Conservation (phyloP, 1,139 yeast genomes). For the Candida labiduridarum region DNA sequence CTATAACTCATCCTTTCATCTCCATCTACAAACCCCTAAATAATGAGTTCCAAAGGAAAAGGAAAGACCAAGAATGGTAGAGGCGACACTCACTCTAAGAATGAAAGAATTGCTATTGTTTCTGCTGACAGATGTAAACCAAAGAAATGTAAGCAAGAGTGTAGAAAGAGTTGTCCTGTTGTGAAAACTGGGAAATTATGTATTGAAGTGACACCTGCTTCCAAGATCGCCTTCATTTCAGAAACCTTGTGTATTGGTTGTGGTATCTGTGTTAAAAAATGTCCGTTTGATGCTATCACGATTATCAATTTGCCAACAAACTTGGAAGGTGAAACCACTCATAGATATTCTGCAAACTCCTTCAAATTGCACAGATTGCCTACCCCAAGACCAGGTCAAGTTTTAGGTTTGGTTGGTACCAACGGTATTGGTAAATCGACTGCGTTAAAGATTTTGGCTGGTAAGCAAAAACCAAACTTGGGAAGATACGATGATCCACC, state of each 20-base stretch:
- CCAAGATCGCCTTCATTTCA: conserved; percentile 94
- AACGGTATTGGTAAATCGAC: conserved; percentile 99
- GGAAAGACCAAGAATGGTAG: conserved; percentile 19
- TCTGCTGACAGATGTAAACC: conserved; percentile 95
- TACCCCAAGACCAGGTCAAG: conserved; percentile 99
- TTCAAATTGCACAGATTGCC: conserved; percentile 96
- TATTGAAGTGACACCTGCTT: conserved; percentile 90
- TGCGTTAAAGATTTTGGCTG: conserved; percentile 97
- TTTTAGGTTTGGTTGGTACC: conserved; percentile 94
- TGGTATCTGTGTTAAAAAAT: conserved; percentile 98
- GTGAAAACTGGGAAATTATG: conserved; percentile 96
- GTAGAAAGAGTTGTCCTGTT: conserved; percentile 95
- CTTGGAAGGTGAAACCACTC: conserved; percentile 88
- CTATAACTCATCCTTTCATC: not conserved
- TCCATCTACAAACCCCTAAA: not conserved
- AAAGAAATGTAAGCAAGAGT: conserved; percentile 96
- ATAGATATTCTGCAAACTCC: conserved; percentile 96
- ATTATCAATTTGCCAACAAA: conserved; percentile 96
- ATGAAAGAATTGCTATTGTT: conserved; percentile 92
- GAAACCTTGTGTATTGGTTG: conserved; percentile 97
- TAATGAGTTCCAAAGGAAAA: conserved; percentile 17
- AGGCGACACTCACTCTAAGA: conserved; percentile 53
- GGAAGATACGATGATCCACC: conserved; percentile 96
- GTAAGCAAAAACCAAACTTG: conserved; percentile 95
- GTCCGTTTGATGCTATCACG: conserved; percentile 96